Evolutionary conservation across 352 stramenopile genomes (phyloP).

Genomic region (Halophytophthora polymorphica): DNA sequence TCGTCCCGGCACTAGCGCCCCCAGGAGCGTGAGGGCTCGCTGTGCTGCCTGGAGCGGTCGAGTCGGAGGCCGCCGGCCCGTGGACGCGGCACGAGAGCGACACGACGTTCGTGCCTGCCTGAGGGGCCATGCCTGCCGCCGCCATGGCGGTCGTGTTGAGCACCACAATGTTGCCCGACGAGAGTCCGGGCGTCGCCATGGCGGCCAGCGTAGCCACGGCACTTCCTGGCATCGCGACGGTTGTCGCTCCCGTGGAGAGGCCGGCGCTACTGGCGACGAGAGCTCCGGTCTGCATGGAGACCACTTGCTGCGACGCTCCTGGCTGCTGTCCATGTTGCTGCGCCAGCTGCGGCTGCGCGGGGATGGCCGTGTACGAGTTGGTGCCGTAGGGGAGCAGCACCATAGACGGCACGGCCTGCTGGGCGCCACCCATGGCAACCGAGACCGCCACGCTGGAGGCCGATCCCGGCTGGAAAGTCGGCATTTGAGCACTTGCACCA

Average conservation of each 20-base stretch:
- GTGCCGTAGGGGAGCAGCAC: conserved; percentile 31
- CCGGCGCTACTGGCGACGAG: conserved; percentile 8
- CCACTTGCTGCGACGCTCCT: too few relatives aligned
- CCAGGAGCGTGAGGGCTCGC: too few relatives aligned
- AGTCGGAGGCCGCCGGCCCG: conserved; percentile 8
- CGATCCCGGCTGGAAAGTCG: neutral
- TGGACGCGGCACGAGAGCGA: conserved; percentile 29
- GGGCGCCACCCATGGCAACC: conserved; percentile 2
- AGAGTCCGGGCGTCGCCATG: conserved; percentile 9
- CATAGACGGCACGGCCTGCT: conserved; percentile 26
- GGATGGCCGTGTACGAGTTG: conserved; percentile 9
- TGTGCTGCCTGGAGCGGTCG: too few relatives aligned
- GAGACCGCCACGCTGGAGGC: conserved; percentile 6
- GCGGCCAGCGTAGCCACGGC: conserved; percentile 15
- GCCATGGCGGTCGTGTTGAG: conserved; percentile 22
- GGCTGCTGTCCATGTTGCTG: conserved; percentile 17
- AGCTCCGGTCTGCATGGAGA: conserved; percentile 2
- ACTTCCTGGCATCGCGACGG: neutral
- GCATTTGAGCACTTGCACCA: conserved; percentile 3
- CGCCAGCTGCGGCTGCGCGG: conserved; percentile 13
- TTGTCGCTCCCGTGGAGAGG: neutral
- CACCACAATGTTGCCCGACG: conserved; percentile 12
- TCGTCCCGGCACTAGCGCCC: neutral
- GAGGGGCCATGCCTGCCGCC: conserved; percentile 1
- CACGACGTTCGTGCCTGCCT: conserved; percentile 19